Conservation (phyloP, 306 rosid genomes). For the Lithocarpus polystachyus region DNA sequence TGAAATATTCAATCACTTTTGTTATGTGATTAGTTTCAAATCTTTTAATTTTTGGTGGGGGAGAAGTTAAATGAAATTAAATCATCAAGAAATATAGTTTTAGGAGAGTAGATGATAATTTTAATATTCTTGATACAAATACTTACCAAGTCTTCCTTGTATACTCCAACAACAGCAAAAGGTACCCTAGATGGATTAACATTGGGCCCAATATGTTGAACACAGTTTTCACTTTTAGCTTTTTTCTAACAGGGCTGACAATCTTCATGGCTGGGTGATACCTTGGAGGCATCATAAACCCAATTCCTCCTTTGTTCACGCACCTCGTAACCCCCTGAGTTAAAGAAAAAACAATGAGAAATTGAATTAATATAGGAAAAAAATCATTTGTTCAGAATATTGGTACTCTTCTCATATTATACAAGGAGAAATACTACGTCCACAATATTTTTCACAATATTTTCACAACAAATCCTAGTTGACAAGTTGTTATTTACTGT, state of each 20-base stretch:
- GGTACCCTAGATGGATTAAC: slow-evolving; percentile 90
- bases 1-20: not conserved
- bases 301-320: slow-evolving; percentile 76
- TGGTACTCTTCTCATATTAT: not conserved
- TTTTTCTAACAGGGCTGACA: slow-evolving; percentile 77
- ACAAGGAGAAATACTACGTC: too few relatives aligned
- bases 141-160: slow-evolving; percentile 68
- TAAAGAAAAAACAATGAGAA: slow-evolving; percentile 14
- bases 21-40: not conserved
- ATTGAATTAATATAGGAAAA: not conserved
- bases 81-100: not conserved
- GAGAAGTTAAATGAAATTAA: not conserved
- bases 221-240: slow-evolving; percentile 77
- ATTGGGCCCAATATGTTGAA: slow-evolving; percentile 93
- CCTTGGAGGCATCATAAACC: slow-evolving; percentile 88
- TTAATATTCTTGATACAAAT: not conserved
- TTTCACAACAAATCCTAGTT: too few relatives aligned
- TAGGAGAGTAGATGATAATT: not conserved
- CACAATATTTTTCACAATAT: too few relatives aligned
- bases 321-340: slow-evolving; percentile 74
- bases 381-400: not conserved
- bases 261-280: slow-evolving; percentile 92
- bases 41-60: not conserved
- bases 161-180: slow-evolving; percentile 94
- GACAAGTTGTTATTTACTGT: too few relatives aligned